Base-by-base conservation (phyloP, 257 asterid species). In the Solanum medicagineum region DNA sequence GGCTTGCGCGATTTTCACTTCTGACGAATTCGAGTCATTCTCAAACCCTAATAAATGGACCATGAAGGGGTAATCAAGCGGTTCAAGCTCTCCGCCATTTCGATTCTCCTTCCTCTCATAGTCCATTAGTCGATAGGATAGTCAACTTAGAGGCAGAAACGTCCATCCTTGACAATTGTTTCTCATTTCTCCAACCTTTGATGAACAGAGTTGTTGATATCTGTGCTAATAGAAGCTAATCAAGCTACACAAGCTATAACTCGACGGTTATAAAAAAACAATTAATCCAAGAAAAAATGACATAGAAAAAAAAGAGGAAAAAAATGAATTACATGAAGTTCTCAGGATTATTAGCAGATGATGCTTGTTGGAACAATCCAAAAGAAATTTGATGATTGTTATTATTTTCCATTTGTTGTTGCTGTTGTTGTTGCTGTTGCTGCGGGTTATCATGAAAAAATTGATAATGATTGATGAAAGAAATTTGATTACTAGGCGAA, bases 291-390 rank as follows among this genome's bases (percentile, higher is more conserved):
- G 8, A 14, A 84, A 20, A 60, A 42, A 55, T 20, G 24, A 40
- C 9, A 62, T 1, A 29, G 29, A 5, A 36, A 5, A 2, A 4
- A 13, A 17, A 42, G 2, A 36, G 29, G 60, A 22, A 5, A 88
- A 13, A 26, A 84, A 53, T 19, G 36, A 5, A 42, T 81, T 91
- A 92, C 98, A 95, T 87, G 92, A 87, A 94, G 86, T 75, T 85
- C 36, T 85, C 86, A 8, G 92, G 95, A 59, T 90, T 84, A 69
- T 87, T 54, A 69, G 94, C 57, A 22, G 95, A 86, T 84, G 95
- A 85, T 6, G 97, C 86, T 0, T 94, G 85, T 11, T 87, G 97
- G 89, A 89, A 91, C 95, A 91, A 91, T 77, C 91, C 95, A 66
- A 94, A 93, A 5, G 97, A 90, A 36, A 92, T 94, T 88, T 93